A percentile compares a stretch with the other conserved stretches of the same genome.
Conservation (phyloP, 148 eudicot species). For the Rhododendron griersonianum region DNA sequence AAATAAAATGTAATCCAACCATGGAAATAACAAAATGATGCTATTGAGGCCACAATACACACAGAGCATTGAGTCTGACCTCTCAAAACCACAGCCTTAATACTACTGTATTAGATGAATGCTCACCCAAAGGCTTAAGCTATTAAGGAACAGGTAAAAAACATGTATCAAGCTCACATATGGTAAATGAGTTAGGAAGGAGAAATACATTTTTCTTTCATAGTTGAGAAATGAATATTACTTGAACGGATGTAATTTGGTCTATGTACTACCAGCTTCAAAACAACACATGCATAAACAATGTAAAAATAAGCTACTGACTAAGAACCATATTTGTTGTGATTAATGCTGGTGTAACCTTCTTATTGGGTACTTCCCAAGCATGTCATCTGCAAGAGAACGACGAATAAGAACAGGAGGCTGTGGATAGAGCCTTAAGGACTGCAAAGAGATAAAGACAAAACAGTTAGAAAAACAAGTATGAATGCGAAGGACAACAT, state of each 20-base stretch:
- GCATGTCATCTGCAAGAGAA: conserved; percentile 68
- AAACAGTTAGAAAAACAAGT: neutral
- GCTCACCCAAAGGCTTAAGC: neutral
- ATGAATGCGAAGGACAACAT: neutral
- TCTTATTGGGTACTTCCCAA: conserved; percentile 86
- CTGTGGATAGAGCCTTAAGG: conserved; percentile 96
- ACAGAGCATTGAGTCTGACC: neutral
- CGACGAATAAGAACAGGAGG: conserved; percentile 98
- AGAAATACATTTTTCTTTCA: neutral
- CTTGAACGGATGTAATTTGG: neutral
- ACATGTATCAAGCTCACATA: neutral
- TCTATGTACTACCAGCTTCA: neutral
- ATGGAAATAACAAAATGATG: neutral
- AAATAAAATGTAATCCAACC: neutral
- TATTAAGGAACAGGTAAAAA: neutral
- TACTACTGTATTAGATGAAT: neutral
- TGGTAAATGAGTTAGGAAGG: neutral
- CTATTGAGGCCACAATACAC: neutral
- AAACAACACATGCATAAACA: neutral
- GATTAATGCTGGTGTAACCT: conserved; percentile 32
- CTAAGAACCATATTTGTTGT: neutral
- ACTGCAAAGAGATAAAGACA: conserved; percentile 38
- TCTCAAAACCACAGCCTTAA: neutral
- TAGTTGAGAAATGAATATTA: neutral
- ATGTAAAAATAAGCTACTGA: neutral